Conservation (phyloP, 371 early-diverging fungal genomes). For the Lichtheimia hyalospora region DNA sequence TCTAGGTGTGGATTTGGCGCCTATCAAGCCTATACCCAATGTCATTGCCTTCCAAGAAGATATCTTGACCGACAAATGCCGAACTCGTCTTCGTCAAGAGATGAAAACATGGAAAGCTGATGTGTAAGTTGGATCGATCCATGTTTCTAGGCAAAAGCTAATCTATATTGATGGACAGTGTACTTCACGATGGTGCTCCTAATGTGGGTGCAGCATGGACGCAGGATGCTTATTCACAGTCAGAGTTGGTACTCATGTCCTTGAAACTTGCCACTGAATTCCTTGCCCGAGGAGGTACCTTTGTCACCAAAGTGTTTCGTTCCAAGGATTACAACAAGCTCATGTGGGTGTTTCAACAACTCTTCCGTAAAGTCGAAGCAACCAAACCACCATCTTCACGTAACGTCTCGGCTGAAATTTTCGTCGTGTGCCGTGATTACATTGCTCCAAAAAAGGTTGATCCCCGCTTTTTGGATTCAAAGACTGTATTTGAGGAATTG, state of each 20-base stretch:
- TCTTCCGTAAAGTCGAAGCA: constrained; percentile 97
- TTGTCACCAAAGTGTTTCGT: constrained; percentile 99
- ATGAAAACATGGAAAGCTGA: constrained; percentile 99
- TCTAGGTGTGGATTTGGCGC: constrained; percentile 94
- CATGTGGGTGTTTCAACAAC: constrained; percentile 97
- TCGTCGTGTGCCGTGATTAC: constrained; percentile 97
- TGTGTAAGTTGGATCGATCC: constrained; percentile 61
- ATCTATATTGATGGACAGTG: constrained; percentile 39
- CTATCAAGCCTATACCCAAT: constrained; percentile 97
- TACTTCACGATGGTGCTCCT: constrained; percentile 99
- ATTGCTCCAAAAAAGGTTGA: constrained; percentile 96
- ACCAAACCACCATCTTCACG: constrained; percentile 99
- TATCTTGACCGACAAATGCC: constrained; percentile 96
- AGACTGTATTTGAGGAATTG: constrained; percentile 92
- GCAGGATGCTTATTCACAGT: constrained; percentile 98
- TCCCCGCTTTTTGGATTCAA: constrained; percentile 92
- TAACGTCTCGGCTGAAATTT: constrained; percentile 99
- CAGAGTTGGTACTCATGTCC: constrained; percentile 95
- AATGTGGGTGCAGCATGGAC: constrained; percentile 99
- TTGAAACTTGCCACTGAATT: constrained; percentile 97
- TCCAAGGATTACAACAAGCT: constrained; percentile 99
- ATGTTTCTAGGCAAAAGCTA: not conserved
- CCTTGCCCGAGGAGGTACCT: constrained; percentile 92
- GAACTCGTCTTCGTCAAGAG: constrained; percentile 79
- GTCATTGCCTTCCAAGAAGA: constrained; percentile 97